A percentile compares a stretch with the other conserved stretches of the same genome.
Evolutionary conservation across 805 yeast genomes (phyloP).

Genomic region (Ogataea kodamae): DNA sequence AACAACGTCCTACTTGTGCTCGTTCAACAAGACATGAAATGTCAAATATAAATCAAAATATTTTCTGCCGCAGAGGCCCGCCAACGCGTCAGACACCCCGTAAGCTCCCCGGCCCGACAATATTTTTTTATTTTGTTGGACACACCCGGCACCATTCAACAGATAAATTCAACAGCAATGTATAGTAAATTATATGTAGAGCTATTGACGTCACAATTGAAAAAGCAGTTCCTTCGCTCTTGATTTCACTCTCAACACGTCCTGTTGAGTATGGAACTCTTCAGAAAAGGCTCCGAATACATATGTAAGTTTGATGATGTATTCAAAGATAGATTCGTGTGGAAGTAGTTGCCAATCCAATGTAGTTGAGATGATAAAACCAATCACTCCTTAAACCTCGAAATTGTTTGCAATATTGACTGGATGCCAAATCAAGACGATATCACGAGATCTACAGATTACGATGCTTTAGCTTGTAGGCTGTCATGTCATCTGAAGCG

Average conservation of each 20-base stretch:
- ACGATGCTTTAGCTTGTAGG: slow-evolving; percentile 69
- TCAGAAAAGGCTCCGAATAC: too few relatives aligned
- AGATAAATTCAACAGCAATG: slow-evolving; percentile 11
- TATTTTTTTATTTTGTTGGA: slow-evolving; percentile 11
- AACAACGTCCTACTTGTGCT: slow-evolving; percentile 9
- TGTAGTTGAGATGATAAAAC: too few relatives aligned
- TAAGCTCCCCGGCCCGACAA: slow-evolving; percentile 9
- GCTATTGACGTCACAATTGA: slow-evolving; percentile 12
- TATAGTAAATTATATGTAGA: slow-evolving; percentile 6
- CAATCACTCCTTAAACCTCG: slow-evolving; percentile 2
- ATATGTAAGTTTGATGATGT: too few relatives aligned
- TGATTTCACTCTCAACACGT: too few relatives aligned
- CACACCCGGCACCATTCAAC: slow-evolving; percentile 14
- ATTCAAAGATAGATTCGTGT: too few relatives aligned
- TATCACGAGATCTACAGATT: slow-evolving; percentile 46
- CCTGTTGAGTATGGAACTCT: too few relatives aligned
- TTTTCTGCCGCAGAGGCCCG: slow-evolving; percentile 9
- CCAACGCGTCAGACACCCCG: slow-evolving; percentile 6
- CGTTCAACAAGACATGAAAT: slow-evolving; percentile 11
- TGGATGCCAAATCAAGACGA: slow-evolving; percentile 17
- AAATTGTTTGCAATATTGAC: background rate
- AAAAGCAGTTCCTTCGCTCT: too few relatives aligned
- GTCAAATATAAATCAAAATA: slow-evolving; percentile 11
- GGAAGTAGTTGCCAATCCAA: too few relatives aligned
- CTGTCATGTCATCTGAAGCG: slow-evolving; percentile 46